phyloP scores from a whole-genome alignment of 1,284 basidiomycete species.

The Vanrija sp. region DNA sequence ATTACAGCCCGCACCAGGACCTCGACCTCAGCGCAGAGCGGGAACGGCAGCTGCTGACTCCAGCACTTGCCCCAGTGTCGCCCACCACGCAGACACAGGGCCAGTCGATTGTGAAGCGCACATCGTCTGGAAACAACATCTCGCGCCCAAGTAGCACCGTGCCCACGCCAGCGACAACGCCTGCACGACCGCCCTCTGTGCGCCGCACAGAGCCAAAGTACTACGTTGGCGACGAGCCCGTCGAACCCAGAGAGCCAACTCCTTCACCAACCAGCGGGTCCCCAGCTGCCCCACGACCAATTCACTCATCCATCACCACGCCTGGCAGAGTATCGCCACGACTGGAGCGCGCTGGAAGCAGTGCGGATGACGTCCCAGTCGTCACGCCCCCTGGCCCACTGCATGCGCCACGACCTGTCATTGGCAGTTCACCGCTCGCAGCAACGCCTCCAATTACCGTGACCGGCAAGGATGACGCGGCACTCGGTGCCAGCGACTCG shows the following conservation, averaged over 20 bases:
- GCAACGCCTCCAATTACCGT: conserved; percentile 43
- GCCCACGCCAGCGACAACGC: conserved; percentile 6
- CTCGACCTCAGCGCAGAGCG: not conserved
- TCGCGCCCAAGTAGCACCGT: conserved; percentile 2
- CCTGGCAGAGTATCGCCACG: conserved; percentile 18
- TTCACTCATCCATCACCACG: conserved; percentile 9
- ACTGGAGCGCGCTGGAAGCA: conserved; percentile 7
- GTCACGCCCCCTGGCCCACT: conserved; percentile 29
- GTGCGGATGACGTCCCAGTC: conserved; percentile 34
- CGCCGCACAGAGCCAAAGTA: conserved; percentile 44
- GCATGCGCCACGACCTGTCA: conserved; percentile 11
- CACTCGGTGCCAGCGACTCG: conserved; percentile 37
- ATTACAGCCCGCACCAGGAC: not conserved
- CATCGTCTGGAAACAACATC: conserved; percentile 2
- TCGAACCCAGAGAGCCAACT: not conserved
- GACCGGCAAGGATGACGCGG: conserved; percentile 37
- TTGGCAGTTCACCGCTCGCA: conserved; percentile 42
- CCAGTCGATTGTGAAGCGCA: not conserved
- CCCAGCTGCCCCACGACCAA: conserved; percentile 27
- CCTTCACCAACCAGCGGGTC: conserved; percentile 3
- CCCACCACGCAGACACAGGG: not conserved
- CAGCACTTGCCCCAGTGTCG: conserved; percentile 24
- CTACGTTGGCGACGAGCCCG: conserved; percentile 38
- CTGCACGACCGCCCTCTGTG: conserved; percentile 4
- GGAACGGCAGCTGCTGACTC: conserved; percentile 1